These are phyloP conservation scores for Westerdykella ornata DNA, from an alignment of 2,329 filamentous ascomycete species.

Conservation along the genomic window DNA sequence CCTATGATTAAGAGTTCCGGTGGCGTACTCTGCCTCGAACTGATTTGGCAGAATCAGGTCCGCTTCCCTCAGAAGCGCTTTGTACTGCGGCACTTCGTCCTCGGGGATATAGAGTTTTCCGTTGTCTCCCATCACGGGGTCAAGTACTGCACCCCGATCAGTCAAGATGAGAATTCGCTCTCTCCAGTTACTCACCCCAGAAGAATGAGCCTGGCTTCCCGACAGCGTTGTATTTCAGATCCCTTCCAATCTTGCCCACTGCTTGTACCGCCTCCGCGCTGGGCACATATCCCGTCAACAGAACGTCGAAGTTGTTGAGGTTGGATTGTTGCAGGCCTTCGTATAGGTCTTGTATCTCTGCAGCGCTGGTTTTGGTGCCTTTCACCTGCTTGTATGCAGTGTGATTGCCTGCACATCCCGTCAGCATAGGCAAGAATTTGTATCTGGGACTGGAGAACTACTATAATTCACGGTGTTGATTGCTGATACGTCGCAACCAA, in stretches of 20 bases:
- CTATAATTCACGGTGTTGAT: slow-evolving; percentile 98
- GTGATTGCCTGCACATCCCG: slow-evolving; percentile 66
- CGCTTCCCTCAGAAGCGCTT: slow-evolving; percentile 67
- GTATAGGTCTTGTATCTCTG: slow-evolving; percentile 80
- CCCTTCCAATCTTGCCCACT: slow-evolving; percentile 75
- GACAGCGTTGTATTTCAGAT: slow-evolving; percentile 62
- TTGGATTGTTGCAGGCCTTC: slow-evolving; percentile 74
- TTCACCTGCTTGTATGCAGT: slow-evolving; percentile 86
- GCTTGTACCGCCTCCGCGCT: slow-evolving; percentile 77
- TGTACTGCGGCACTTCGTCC: slow-evolving; percentile 88
- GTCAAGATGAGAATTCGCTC: not conserved
- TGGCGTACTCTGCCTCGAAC: slow-evolving; percentile 82
- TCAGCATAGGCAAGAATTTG: slow-evolving; percentile 5
- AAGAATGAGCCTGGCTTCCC: slow-evolving; percentile 72
- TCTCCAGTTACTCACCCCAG: slow-evolving; percentile 54
- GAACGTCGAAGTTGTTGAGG: slow-evolving; percentile 84
- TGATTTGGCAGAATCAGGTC: slow-evolving; percentile 94
- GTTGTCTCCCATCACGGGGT: slow-evolving; percentile 98
- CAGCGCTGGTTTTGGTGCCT: slow-evolving; percentile 71
- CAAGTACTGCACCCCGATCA: slow-evolving; percentile 56
- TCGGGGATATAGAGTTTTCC: slow-evolving; percentile 85
- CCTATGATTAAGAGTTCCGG: not conserved
- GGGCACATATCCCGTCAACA: slow-evolving; percentile 91
- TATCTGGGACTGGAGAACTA: slow-evolving; percentile 36
- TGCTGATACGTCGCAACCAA: slow-evolving; percentile 89